Evolutionary conservation across 2,329 filamentous ascomycete genomes (phyloP).

Genomic region (Fusarium duplospermum): DNA sequence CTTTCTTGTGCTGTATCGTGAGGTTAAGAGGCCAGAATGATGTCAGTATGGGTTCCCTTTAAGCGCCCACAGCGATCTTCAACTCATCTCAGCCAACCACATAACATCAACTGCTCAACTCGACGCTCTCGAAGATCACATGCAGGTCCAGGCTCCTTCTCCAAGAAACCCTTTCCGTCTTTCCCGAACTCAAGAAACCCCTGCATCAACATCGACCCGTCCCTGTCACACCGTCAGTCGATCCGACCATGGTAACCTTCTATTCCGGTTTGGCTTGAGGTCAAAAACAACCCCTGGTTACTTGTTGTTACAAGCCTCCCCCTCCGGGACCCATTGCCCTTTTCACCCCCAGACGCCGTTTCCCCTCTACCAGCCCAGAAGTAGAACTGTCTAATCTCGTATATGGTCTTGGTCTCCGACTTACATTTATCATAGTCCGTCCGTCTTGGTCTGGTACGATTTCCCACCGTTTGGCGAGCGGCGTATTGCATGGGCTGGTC

Average conservation of each 20-base stretch:
- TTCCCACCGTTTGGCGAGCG: constrained; percentile 19
- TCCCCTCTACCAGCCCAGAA: constrained; percentile 4
- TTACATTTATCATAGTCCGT: constrained; percentile 17
- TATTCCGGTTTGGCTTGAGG: constrained; percentile 1
- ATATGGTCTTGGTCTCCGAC: constrained; percentile 5
- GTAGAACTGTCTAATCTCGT: constrained; percentile 29
- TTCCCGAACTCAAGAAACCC: constrained; percentile 12
- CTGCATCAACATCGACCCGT: neutral
- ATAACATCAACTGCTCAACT: constrained; percentile 23
- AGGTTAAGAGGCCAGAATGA: constrained; percentile 31
- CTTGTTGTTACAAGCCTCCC: neutral
- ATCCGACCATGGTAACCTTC: constrained; percentile 20
- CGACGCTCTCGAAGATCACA: constrained; percentile 6
- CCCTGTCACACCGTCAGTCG: constrained; percentile 25
- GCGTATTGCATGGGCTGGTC: constrained; percentile 42
- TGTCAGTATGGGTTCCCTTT: constrained; percentile 19
- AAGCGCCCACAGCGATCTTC: constrained; percentile 3
- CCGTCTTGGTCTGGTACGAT: constrained; percentile 44
- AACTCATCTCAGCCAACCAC: constrained; percentile 27
- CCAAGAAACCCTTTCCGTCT: constrained; percentile 2
- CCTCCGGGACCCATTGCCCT: constrained; percentile 30
- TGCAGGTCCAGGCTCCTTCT: constrained; percentile 6
- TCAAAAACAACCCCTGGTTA: neutral
- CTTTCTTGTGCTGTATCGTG: constrained; percentile 13
- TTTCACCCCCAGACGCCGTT: constrained; percentile 21